Percentiles rank a stretch among this genome's conserved stretches.
phyloP scores from a whole-genome alignment of 345 rosid species.

The Hevea brasiliensis region DNA sequence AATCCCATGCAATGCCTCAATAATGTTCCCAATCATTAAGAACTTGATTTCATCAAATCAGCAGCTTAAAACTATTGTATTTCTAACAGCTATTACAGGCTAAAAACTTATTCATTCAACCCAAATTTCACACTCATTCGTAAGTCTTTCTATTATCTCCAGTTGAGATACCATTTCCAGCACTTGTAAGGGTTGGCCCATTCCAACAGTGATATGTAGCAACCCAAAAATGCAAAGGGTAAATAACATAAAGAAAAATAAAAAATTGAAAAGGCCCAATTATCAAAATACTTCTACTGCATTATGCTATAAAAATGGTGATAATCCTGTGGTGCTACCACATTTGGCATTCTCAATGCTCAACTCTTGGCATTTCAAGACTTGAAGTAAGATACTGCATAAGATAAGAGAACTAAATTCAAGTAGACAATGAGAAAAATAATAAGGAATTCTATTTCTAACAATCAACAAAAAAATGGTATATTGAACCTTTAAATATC shows the following conservation, averaged over 20 bases:
- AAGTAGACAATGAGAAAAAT: background rate
- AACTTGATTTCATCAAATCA: too few species aligned
- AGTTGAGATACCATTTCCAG: background rate
- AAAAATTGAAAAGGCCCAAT: background rate
- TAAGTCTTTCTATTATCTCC: background rate
- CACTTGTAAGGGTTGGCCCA: background rate
- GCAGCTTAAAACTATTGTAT: too few species aligned
- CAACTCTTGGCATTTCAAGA: background rate
- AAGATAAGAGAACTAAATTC: background rate
- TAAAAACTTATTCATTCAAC: background rate
- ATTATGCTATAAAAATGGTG: background rate
- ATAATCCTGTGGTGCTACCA: background rate
- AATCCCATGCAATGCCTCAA: too few species aligned
- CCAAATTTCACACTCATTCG: background rate
- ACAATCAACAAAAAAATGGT: background rate
- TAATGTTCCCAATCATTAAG: too few species aligned
- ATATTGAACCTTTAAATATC: background rate
- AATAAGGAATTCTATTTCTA: background rate
- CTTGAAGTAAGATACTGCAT: background rate
- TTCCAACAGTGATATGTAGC: background rate
- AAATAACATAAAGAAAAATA: background rate
- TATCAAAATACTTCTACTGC: background rate
- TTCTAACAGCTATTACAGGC: background rate
- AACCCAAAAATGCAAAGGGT: background rate
- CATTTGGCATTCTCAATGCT: background rate